Percentiles rank a stretch among this genome's conserved stretches.
These are phyloP conservation scores for Picochlorum costavermella DNA, from an alignment of 139 green algal species.

Conservation along the genomic window DNA sequence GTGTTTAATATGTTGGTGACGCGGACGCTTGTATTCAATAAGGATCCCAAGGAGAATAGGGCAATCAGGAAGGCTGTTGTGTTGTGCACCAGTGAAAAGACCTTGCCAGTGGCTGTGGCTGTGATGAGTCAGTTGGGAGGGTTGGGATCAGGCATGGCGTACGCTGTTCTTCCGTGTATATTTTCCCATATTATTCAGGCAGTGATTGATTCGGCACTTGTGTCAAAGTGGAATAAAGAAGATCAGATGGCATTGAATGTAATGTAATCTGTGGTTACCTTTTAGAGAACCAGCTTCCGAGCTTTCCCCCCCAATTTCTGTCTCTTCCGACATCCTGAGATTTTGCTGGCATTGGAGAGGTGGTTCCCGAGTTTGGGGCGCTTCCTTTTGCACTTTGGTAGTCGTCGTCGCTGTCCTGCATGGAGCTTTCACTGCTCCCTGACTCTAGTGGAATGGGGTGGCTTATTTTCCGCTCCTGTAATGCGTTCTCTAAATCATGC, in stretches of 20 bases:
- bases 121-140: conserved; percentile 37
- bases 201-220: conserved; percentile 43
- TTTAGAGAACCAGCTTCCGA: too few relatives aligned
- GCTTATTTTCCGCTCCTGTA: too few relatives aligned
- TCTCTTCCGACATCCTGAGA: too few relatives aligned
- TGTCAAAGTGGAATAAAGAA: conserved; percentile 30
- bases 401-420: too few relatives aligned
- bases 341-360: too few relatives aligned
- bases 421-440: too few relatives aligned
- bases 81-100: conserved; percentile 45
- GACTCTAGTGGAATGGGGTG: too few relatives aligned
- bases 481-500: too few relatives aligned
- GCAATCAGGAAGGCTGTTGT: conserved; percentile 39
- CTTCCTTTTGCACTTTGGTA: too few relatives aligned
- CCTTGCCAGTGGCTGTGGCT: conserved; percentile 51
- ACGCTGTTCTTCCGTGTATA: conserved; percentile 48
- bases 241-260: neutral
- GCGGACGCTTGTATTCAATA: conserved; percentile 6
- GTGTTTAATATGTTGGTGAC: conserved; percentile 28
- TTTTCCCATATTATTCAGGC: conserved; percentile 46
- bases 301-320: too few relatives aligned
- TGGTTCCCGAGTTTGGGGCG: too few relatives aligned
- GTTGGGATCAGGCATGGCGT: conserved; percentile 19
- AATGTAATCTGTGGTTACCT: too few relatives aligned
- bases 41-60: neutral